phyloP scores from a whole-genome alignment of 257 asterid genomes.

The Eustoma russellianum region DNA sequence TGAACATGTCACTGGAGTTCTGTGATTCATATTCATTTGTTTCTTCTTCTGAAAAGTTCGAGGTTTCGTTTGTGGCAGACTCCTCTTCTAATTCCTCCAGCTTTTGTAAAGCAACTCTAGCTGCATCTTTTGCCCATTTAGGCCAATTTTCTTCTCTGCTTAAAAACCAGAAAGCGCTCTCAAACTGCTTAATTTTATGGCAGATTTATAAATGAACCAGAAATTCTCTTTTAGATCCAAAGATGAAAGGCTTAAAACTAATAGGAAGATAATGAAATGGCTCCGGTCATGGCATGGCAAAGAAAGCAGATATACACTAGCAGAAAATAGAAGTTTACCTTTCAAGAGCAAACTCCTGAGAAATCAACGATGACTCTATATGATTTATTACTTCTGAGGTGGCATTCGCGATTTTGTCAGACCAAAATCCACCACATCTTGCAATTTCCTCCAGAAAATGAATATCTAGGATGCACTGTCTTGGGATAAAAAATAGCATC shows the following conservation, averaged over 20 bases:
- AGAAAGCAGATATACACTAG: neutral
- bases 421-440: constrained; percentile 41
- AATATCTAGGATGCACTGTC: constrained; percentile 46
- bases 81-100: constrained; percentile 39
- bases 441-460: constrained; percentile 67
- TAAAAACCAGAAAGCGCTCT: neutral
- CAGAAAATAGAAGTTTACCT: constrained; percentile 26
- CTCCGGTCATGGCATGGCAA: too few species aligned
- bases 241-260: neutral
- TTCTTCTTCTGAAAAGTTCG: constrained; percentile 15
- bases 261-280: neutral
- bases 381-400: constrained; percentile 23
- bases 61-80: constrained; percentile 16
- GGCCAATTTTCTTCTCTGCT: constrained; percentile 32
- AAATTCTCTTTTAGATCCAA: neutral
- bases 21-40: constrained; percentile 1
- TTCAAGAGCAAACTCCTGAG: constrained; percentile 28
- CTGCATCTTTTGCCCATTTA: constrained; percentile 42
- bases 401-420: constrained; percentile 20
- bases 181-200: neutral
- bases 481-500: constrained; percentile 3
- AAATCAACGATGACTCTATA: constrained; percentile 21
- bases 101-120: constrained; percentile 36
- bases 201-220: neutral
- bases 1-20: constrained; percentile 1